Conservation (phyloP, 352 stramenopile species). For the Pythium insidiosum region DNA sequence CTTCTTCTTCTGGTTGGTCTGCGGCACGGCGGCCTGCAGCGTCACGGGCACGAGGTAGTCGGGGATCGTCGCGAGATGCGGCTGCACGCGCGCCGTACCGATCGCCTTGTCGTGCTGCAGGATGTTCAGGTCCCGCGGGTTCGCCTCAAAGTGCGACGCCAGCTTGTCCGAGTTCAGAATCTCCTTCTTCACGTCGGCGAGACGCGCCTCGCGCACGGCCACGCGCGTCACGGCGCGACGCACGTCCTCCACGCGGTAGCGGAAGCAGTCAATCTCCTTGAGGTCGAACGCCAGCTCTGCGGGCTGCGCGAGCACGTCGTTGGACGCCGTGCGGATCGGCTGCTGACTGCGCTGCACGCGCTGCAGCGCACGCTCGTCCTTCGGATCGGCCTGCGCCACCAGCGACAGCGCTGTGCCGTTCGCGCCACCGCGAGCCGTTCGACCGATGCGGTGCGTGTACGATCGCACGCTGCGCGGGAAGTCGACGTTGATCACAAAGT, state of each 20-base stretch:
- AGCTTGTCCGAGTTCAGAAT: slow-evolving; percentile 98
- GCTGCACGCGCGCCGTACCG: slow-evolving; percentile 90
- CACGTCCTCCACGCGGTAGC: slow-evolving; percentile 96
- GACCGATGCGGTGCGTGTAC: slow-evolving; percentile 98
- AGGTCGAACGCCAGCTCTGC: slow-evolving; percentile 96
- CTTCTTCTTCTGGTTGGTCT: slow-evolving; percentile 77
- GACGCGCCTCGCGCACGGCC: slow-evolving; percentile 91
- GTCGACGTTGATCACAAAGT: slow-evolving; percentile 99
- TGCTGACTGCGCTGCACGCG: slow-evolving; percentile 92
- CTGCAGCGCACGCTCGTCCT: slow-evolving; percentile 80
- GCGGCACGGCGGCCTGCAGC: slow-evolving; percentile 82
- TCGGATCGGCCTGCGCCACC: slow-evolving; percentile 69
- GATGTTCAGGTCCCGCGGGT: slow-evolving; percentile 92
- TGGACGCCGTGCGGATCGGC: slow-evolving; percentile 57
- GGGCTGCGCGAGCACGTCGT: slow-evolving; percentile 89
- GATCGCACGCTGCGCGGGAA: slow-evolving; percentile 92
- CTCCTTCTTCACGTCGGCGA: slow-evolving; percentile 96
- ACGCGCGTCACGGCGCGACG: slow-evolving; percentile 91
- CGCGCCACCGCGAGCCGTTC: slow-evolving; percentile 94
- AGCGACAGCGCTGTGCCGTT: slow-evolving; percentile 96
- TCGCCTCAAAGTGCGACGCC: slow-evolving; percentile 95
- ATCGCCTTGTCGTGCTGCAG: slow-evolving; percentile 96
- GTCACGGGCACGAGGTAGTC: slow-evolving; percentile 97
- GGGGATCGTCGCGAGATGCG: slow-evolving; percentile 93
- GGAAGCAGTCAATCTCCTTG: slow-evolving; percentile 97